Conservation (phyloP, 1,139 yeast species). For the Kurtzmaniella natalensis region DNA sequence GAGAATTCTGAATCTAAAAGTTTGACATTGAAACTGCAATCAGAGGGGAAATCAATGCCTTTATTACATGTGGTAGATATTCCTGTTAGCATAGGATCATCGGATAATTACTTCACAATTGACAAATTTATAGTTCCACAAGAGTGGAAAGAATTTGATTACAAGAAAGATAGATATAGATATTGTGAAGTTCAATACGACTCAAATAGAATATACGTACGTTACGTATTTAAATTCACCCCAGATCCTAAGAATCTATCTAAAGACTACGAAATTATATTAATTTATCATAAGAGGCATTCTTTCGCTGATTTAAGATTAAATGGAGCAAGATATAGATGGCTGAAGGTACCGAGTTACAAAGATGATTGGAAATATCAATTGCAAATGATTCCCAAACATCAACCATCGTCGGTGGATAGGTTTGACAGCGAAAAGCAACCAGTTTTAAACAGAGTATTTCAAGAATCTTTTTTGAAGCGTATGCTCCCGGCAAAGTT, state of each 20-base stretch:
- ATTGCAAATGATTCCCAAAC: not conserved
- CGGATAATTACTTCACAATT: not conserved
- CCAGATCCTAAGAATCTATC: constrained; percentile 4
- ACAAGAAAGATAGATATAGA: constrained; percentile 1
- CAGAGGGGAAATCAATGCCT: not conserved
- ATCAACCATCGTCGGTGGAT: not conserved
- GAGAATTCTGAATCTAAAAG: not conserved
- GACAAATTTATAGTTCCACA: constrained; percentile 3
- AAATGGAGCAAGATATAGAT: constrained; percentile 3
- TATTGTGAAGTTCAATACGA: constrained; percentile 2
- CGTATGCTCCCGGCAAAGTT: constrained; percentile 3
- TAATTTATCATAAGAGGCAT: constrained; percentile 3
- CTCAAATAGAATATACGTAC: not conserved
- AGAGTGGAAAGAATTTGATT: constrained; percentile 3
- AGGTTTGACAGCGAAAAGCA: not conserved
- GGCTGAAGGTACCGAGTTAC: not conserved
- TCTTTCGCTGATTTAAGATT: constrained; percentile 3
- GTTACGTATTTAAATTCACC: constrained; percentile 3
- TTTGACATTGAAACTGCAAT: not conserved
- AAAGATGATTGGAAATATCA: not conserved
- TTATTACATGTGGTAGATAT: not conserved
- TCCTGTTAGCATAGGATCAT: not conserved
- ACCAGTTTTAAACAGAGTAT: not conserved
- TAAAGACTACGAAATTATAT: not conserved
- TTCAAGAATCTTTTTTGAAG: not conserved